Conservation (phyloP, 257 asterid genomes). For the Gynochthodes officinalis region DNA sequence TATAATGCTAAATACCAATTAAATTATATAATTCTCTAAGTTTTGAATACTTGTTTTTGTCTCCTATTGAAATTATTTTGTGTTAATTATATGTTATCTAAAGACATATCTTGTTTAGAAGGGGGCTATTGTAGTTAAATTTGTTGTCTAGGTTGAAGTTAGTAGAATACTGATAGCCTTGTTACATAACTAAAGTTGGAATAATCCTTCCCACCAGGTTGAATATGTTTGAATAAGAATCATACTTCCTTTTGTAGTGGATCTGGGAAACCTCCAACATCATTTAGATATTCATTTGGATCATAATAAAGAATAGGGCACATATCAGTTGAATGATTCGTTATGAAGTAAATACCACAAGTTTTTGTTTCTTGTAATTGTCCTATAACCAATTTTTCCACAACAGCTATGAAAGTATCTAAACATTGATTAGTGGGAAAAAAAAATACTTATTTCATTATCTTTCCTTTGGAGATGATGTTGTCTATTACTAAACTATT, state of each 20-base stretch:
- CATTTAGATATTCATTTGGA: background rate
- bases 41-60: background rate
- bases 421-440: background rate
- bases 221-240: background rate
- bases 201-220: background rate
- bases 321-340: background rate
- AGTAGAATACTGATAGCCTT: no score
- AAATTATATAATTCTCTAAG: no score
- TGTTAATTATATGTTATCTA: conserved; percentile 1
- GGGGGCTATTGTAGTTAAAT: no score
- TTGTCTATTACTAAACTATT: background rate
- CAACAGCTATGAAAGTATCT: conserved; percentile 1
- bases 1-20: background rate
- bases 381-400: background rate
- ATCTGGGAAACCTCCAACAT: background rate
- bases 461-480: background rate
- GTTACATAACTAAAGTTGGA: no score
- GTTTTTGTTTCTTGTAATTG: background rate
- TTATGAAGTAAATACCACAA: background rate
- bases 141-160: no score
- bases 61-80: conserved; percentile 2
- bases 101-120: background rate
- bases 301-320: conserved; percentile 1
- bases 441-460: background rate
- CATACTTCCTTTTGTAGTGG: background rate